phyloP scores from a whole-genome alignment of 257 asterid genomes.

The Nicotiana tabacum region DNA sequence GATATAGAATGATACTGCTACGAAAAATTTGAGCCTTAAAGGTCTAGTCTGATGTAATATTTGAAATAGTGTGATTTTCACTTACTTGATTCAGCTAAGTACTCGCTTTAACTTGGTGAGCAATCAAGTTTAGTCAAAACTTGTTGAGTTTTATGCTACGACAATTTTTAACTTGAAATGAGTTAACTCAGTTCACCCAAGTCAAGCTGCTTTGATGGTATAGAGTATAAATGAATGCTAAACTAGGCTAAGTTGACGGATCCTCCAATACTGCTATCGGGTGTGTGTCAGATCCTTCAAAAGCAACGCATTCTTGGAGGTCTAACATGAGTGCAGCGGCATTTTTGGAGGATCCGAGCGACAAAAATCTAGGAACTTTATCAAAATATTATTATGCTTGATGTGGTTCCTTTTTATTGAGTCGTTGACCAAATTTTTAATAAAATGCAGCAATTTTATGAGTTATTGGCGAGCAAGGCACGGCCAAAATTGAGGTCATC shows the following conservation, averaged over 20 bases:
- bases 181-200: not conserved
- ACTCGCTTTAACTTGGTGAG: not conserved
- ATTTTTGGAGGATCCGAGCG: too few species aligned
- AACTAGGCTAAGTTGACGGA: not conserved
- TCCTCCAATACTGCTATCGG: too few species aligned
- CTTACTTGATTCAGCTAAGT: not conserved
- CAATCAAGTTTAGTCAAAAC: not conserved
- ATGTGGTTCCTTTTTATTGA: not conserved
- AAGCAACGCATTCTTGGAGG: too few species aligned
- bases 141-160: not conserved
- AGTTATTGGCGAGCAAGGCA: slow-evolving; percentile 26
- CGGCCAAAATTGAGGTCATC: slow-evolving; percentile 10
- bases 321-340: too few species aligned
- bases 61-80: not conserved
- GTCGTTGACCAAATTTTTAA: not conserved
- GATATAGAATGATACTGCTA: not conserved
- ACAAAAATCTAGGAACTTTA: not conserved
- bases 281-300: too few species aligned
- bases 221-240: not conserved
- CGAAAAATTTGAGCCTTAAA: not conserved
- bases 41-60: not conserved
- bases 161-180: not conserved
- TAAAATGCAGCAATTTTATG: slow-evolving; percentile 29
- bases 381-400: not conserved
- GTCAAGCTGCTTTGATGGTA: not conserved